Conservation (phyloP, 1,284 basidiomycete species). For the Moniliophthora roreri region DNA sequence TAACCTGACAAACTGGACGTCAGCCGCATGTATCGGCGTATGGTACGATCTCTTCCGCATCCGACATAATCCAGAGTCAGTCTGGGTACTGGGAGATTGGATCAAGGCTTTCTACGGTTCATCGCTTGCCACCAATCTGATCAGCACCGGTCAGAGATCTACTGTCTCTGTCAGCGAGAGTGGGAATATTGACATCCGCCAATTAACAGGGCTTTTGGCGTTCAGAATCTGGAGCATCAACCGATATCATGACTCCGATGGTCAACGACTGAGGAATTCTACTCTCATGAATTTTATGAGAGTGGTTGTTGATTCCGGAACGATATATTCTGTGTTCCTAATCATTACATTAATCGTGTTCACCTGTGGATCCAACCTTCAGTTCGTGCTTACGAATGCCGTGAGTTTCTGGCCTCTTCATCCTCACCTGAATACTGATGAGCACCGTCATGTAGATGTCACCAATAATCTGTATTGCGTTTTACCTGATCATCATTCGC, state of each 20-base stretch:
- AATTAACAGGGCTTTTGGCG: not conserved
- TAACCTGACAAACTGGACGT: not conserved
- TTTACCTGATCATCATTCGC: not conserved
- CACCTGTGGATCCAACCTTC: not conserved
- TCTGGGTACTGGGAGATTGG: conserved; percentile 4
- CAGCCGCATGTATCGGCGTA: conserved; percentile 3
- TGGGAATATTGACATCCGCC: not conserved
- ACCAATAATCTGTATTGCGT: not conserved
- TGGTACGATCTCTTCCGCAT: not conserved
- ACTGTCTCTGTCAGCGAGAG: not conserved
- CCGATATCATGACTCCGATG: not conserved
- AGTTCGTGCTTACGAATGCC: not conserved
- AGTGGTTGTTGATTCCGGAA: not conserved
- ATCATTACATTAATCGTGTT: not conserved
- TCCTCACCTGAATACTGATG: not conserved
- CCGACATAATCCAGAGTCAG: not conserved
- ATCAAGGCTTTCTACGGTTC: conserved; percentile 1
- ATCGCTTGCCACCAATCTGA: conserved; percentile 2
- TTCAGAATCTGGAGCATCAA: not conserved
- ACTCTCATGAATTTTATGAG: not conserved
- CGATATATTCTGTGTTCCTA: not conserved
- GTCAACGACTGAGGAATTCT: not conserved
- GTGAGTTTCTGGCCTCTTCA: not conserved
- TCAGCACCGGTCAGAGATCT: conserved; percentile 1
- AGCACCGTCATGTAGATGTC: not conserved